Percentiles rank a stretch among this genome's conserved stretches.
Evolutionary conservation across 805 yeast species (phyloP).

Genomic region (Pichia paraexigua): DNA sequence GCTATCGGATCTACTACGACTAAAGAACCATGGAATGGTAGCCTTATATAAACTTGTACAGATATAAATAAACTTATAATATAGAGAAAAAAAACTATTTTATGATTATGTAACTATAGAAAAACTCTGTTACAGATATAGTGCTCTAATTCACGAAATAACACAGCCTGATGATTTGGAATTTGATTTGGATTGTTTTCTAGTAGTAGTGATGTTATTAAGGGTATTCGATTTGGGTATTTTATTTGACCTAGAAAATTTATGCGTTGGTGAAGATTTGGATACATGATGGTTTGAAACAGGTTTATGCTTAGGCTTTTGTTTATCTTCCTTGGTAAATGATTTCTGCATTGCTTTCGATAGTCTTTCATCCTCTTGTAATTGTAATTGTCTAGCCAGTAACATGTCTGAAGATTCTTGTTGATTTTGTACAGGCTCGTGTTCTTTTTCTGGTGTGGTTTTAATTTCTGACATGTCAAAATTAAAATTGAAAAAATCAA

Average conservation of each 20-base stretch:
- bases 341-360: slow-evolving; percentile 23
- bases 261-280: neutral
- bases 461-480: slow-evolving; percentile 1
- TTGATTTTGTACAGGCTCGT: neutral
- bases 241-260: neutral
- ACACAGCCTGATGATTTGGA: neutral
- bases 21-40: slow-evolving; percentile 9
- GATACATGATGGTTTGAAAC: neutral
- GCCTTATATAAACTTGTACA: slow-evolving; percentile 7
- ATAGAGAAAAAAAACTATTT: too few relatives aligned
- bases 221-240: neutral
- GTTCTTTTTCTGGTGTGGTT: neutral
- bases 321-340: slow-evolving; percentile 9
- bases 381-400: slow-evolving; percentile 27
- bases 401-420: slow-evolving; percentile 15
- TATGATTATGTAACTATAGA: too few relatives aligned
- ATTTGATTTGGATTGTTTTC: neutral
- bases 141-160: neutral
- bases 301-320: neutral
- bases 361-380: slow-evolving; percentile 25
- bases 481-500: slow-evolving; percentile 44
- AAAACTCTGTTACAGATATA: neutral
- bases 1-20: slow-evolving; percentile 6
- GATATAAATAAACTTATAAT: neutral
- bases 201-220: too few relatives aligned